phyloP scores from a whole-genome alignment of 108 stramenopile species.

The Pseudonitzschia delicatissima region DNA sequence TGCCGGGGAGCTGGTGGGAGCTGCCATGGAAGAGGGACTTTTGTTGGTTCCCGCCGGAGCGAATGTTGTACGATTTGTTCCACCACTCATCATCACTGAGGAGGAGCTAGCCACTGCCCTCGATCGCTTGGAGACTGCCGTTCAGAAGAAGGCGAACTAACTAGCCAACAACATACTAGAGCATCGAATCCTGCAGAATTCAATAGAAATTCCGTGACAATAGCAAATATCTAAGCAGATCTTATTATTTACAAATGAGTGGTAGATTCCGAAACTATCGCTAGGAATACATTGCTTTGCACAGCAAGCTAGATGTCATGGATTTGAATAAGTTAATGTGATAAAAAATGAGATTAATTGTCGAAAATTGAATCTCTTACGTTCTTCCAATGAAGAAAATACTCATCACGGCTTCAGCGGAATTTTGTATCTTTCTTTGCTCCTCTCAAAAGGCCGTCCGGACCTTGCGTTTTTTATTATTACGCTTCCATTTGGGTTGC shows the following conservation, averaged over 20 bases:
- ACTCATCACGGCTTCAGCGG: too few species aligned
- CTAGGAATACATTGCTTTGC: too few species aligned
- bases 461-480: constrained; percentile 3
- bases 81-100: constrained; percentile 86
- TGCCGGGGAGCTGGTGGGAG: constrained; percentile 86
- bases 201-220: too few species aligned
- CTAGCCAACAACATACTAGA: neutral
- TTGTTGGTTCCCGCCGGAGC: constrained; percentile 92
- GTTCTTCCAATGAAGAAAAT: too few species aligned
- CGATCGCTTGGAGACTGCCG: constrained; percentile 68
- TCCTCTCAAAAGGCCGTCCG: neutral
- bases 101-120: constrained; percentile 79
- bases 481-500: constrained; percentile 35
- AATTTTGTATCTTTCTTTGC: neutral
- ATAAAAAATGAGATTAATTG: too few species aligned
- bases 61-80: constrained; percentile 93
- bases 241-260: too few species aligned
- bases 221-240: too few species aligned
- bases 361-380: too few species aligned
- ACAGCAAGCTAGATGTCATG: too few species aligned
- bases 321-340: too few species aligned
- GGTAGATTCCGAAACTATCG: too few species aligned
- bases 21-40: constrained; percentile 85
- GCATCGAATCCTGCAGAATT: neutral
- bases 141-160: constrained; percentile 27